These are phyloP conservation scores for Pholiota conissans DNA, from an alignment of 768 basidiomycete species.

Conservation along the genomic window DNA sequence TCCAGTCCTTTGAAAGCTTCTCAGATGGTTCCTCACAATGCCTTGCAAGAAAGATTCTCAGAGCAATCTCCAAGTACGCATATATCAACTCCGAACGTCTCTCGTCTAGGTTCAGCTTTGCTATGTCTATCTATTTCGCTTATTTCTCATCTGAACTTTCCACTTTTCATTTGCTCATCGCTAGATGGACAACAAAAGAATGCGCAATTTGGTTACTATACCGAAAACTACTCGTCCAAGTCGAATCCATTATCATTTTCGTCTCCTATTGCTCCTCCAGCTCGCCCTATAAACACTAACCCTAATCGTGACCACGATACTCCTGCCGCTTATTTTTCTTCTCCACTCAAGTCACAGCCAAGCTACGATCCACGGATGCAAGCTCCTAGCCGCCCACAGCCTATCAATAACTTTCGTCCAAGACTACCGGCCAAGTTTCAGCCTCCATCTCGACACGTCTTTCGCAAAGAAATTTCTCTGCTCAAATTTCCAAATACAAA, in stretches of 20 bases:
- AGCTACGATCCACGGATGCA: not conserved
- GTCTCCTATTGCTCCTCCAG: slow-evolving; percentile 5
- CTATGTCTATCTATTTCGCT: not conserved
- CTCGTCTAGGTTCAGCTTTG: not conserved
- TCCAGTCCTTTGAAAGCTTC: too few relatives aligned
- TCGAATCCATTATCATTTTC: slow-evolving; percentile 2
- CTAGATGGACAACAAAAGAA: not conserved
- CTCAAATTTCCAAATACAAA: too few relatives aligned
- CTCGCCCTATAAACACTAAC: too few relatives aligned
- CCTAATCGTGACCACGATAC: not conserved
- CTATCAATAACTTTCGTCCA: not conserved
- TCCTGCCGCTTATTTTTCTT: not conserved
- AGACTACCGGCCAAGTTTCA: not conserved
- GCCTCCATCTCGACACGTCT: not conserved
- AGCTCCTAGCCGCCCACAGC: not conserved
- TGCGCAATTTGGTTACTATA: not conserved
- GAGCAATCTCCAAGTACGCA: slow-evolving; percentile 7
- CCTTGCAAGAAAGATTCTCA: not conserved
- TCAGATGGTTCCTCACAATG: too few relatives aligned
- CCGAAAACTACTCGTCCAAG: not conserved
- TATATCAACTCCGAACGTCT: slow-evolving; percentile 4
- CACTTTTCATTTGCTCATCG: not conserved
- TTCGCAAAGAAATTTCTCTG: too few relatives aligned
- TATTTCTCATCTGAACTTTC: not conserved
- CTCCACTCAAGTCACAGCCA: not conserved